Base-by-base conservation (phyloP, 768 basidiomycete species). In the Leucogyrophana mollusca region DNA sequence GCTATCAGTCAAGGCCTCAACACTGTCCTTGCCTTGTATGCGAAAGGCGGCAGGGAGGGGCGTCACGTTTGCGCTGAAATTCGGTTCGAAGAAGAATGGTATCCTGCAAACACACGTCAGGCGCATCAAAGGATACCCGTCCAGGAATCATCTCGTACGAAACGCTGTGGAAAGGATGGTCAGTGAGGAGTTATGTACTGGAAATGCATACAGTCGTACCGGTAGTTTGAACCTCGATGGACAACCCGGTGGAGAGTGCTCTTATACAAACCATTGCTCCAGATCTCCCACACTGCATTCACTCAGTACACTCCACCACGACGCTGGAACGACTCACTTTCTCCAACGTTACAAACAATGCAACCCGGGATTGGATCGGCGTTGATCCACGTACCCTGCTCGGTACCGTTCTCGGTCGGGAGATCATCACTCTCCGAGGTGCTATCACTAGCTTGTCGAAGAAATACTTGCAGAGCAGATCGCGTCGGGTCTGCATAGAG, bases 21-120 rank as follows among this genome's bases (percentile, higher is more conserved):
- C 50, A 32, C 61, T 48, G 18, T 27, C 50, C 3, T 43, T 41
- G 25, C 42, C 23, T 13, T 14, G 40, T 16, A 43, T 32, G 25
- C 83, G 76, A 21, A 74, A 56, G 0, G 81, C 83, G 5, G 83
- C 82, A 4, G 72, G 70, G 5, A 94, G 68, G 1, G 91, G 87
- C 52, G 73, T 65, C 38, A 96, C 69, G 2, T 70, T 47, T 0
- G 92, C 87, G 49, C 83, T 71, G 56, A 90, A 92, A 47, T 89
- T 90, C 0, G 94, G 93, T 63, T 95, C 94, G 52, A 89, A 95
- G 74, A 96, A 96, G 69, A 95, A 95, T 0, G 94, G 94, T 16
- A 94, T 76, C 8, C 89, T 91, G 46, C 6, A 37, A 20, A 34
- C 23, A 14, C 45, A 33, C 10, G 35, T 52, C n/a, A 57, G 56